phyloP scores from a whole-genome alignment of 345 rosid species.

The Nephelium lappaceum region DNA sequence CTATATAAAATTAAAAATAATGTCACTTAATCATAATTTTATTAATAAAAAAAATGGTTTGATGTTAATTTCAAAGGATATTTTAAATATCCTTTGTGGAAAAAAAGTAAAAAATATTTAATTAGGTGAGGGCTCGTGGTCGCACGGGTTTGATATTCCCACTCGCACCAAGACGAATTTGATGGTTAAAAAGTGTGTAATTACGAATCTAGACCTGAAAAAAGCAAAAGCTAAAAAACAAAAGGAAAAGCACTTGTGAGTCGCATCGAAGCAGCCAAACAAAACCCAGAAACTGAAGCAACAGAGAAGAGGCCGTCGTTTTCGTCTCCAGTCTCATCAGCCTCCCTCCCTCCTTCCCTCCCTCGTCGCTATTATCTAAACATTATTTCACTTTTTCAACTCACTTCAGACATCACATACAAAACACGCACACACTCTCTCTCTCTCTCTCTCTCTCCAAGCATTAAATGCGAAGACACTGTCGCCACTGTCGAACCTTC shows the following conservation, averaged over 20 bases:
- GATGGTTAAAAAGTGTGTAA: too few relatives aligned
- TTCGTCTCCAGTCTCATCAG: neutral
- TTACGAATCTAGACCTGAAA: too few relatives aligned
- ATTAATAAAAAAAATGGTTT: too few relatives aligned
- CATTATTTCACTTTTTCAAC: neutral
- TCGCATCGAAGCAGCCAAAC: conserved; percentile 30
- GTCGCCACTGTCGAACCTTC: neutral
- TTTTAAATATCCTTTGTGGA: too few relatives aligned
- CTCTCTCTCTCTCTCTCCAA: neutral
- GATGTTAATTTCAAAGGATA: too few relatives aligned
- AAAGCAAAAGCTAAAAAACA: neutral
- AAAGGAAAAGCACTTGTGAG: neutral
- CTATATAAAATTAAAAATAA: too few relatives aligned
- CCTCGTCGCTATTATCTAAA: too few relatives aligned
- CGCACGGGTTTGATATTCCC: too few relatives aligned
- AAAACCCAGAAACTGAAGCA: conserved; percentile 16
- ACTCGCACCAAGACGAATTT: too few relatives aligned
- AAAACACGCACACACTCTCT: neutral
- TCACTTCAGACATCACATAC: neutral
- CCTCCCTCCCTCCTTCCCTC: neutral
- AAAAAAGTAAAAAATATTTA: too few relatives aligned
- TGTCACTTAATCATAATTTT: too few relatives aligned
- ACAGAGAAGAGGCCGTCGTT: neutral
- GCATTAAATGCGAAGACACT: conserved; percentile 24
- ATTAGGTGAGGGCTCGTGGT: too few relatives aligned